Evolutionary conservation across 345 rosid genomes (phyloP), one percentile per base, ranked within the genome.

Genomic region (Arabis hirsuta): DNA sequence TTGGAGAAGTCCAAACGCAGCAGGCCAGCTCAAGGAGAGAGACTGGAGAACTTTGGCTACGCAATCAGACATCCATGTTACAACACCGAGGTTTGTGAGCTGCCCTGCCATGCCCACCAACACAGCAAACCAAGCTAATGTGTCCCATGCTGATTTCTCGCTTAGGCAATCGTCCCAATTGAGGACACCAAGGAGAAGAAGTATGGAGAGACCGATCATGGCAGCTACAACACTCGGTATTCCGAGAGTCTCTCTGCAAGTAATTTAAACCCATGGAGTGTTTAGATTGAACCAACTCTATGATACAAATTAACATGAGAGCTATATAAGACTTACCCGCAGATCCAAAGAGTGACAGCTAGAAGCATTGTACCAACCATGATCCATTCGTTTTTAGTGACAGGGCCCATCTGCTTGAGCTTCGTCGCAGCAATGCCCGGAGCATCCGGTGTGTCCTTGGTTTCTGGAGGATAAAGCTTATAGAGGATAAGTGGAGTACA

Each of bases 101-200:
- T 95, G 98, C 47, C 97, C 85, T 4, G 99, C 99, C 99, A 95
- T 88, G 55, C 97, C 97, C 38, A 95, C 97, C 55, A 95, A 80
- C 62, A 92, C 91, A 12, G 98, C 91, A 47, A 92, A 92, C 99
- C 99, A 95, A 56, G 92, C 84, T 79, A 95, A 76, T 4, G 98
- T 92, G 84, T 95, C 98, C 98, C 99, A 95, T 0, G 99, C 98
- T 6, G 99, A 91, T 71, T 92, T 88, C 67, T 95, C 99, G 65
- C 92, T 87, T 24, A 95, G 75, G 79, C 99, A 95, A 67, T 95
- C 99, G 50, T 92, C 91, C 99, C 98, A 95, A 7, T 95, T 88
- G 55, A 95, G 96, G 48, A 92, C 98, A 72, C 99, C 99, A 54
- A 90, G 70, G 47, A 87, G 70, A 50, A 95, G 94, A 44, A 95